Base-by-base conservation (phyloP, 2,329 filamentous ascomycete species). In the Arthroderma sp. region DNA sequence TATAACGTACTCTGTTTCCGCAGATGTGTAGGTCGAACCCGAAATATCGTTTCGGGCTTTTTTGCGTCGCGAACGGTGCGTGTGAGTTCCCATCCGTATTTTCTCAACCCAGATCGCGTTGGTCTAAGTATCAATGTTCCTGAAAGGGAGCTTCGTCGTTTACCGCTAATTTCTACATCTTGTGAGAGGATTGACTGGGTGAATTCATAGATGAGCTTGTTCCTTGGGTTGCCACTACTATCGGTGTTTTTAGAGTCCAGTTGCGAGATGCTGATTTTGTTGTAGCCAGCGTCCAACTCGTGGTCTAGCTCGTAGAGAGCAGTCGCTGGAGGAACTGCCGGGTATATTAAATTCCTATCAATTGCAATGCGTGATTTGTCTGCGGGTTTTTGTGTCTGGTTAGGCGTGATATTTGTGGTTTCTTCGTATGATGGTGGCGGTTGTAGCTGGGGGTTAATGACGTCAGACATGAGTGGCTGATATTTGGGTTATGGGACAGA, bases 161-260 rank as follows among this genome's bases (percentile, higher is more conserved):
- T 47, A 6, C 49, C 50, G n/a, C 33, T 29, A 11, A 52, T 52
- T 45, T 52, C 50, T 8, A 50, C 47, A 3, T 38, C 40, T 6
- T 40, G 40, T 11, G 40, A 47, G 27, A 52, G 29, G 4, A 44
- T 6, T 9, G 40, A 38, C 36, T 49, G 50, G 8, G 11, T 44
- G 42, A 50, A 52, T n/a, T 42, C 44, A 33, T 52, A 52, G 29
- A 52, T 44, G 10, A 32, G 30, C 31, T 50, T 52, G 29, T 49
- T 39, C 3, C 47, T 47, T 22, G 42, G 36, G 27, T 41, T 36
- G 6, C 29, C 36, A 27, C 41, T 28, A 22, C 34, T 30, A 10
- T 40, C 32, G 8, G 36, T 42, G 5, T 29, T 28, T n/a, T 41
- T 43, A n/a, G 36, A 34, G 36, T 32, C 28, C 3, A 50, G 41